Evolutionary conservation across 805 yeast species (phyloP).

Genomic region (Pichia ethanolica): DNA sequence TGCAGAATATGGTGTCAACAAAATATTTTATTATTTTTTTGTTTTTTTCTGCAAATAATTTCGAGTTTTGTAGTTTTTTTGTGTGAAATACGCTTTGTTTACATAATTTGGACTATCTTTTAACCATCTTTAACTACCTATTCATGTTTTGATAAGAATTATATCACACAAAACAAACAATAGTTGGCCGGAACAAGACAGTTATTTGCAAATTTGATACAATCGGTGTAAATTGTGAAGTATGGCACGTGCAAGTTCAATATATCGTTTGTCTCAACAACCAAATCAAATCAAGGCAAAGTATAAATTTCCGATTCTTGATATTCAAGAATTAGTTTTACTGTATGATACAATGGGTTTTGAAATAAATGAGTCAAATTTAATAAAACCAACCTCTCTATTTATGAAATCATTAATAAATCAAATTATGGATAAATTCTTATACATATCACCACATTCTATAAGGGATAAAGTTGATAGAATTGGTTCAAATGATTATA

Average conservation of each 20-base stretch:
- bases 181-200: no score
- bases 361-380: conserved; percentile 22
- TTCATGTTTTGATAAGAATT: no score
- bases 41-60: no score
- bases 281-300: conserved; percentile 16
- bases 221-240: background rate
- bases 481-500: conserved; percentile 11
- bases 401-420: conserved; percentile 28
- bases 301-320: conserved; percentile 30
- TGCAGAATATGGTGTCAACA: no score
- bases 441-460: conserved; percentile 26
- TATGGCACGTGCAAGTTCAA: conserved; percentile 32
- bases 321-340: conserved; percentile 21
- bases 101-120: no score
- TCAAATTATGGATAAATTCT: conserved; percentile 29
- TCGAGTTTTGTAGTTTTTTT: no score
- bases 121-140: no score
- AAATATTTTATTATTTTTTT: no score
- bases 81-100: no score
- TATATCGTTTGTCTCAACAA: conserved; percentile 24
- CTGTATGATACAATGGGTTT: conserved; percentile 25
- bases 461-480: conserved; percentile 21
- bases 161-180: no score
- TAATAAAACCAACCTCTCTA: conserved; percentile 25
- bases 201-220: no score